Evolutionary conservation across 2,329 filamentous ascomycete genomes (phyloP), one percentile per base, ranked within the genome.

Genomic region (Sporothrix inflata): DNA sequence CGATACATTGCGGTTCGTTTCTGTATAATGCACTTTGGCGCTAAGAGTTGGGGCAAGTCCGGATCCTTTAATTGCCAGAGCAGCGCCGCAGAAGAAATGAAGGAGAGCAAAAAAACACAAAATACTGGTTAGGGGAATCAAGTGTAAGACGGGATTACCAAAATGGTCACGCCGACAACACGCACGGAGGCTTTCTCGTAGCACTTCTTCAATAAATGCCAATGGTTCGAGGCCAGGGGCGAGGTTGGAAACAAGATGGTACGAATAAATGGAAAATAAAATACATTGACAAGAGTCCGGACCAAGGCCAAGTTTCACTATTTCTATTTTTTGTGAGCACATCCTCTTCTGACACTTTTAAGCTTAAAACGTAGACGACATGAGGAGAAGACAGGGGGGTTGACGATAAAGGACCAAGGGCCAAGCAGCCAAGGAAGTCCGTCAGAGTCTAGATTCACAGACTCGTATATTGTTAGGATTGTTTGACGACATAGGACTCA

Each of bases 31-130:
- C 9, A n/a, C 16, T 12, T n/a, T 40, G 34, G 19, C 11, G 34
- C 34, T 19, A 12, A 42, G 34, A 11, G 57, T 61, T 61, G 57
- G 57, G 34, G 57, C 57, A 40, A 40, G 57, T 61, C 57, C 57
- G 57, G 34, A 61, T 61, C 30, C 24, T 61, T 40, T 57, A 16
- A 60, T 60, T 61, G 30, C 12, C 53, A 57, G 12, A 40, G 19
- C 57, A 61, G 57, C 9, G 57, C 57, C 57, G 57, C 34, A 61
- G 34, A 60, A 11, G 27, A 12, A 40, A 3, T 30, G 57, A 21
- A 3, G 57, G 57, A 21, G 19, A 21, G 1, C 1, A 40, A 9
- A 61, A 12, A 11, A 40, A 38, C 16, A n/a, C 27, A 11, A 8
- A 8, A 6, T 34, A 2, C 12, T n/a, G n/a, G n/a, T n/a, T n/a